Base-by-base conservation (phyloP, 2,329 filamentous ascomycete species). In the Endothia cerciana region DNA sequence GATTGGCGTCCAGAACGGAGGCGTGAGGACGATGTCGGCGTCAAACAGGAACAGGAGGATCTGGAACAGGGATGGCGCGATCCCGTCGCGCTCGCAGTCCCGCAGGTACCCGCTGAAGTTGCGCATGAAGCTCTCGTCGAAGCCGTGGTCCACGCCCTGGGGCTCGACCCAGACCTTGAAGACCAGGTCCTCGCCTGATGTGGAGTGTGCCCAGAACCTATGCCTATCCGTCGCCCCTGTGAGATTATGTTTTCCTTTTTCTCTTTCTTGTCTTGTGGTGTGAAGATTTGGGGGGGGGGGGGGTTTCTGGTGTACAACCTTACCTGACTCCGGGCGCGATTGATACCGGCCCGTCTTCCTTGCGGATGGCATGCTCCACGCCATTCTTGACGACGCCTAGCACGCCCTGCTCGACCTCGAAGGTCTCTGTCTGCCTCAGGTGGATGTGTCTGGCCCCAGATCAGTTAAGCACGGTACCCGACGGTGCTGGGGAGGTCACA, bases 71-170 rank as follows among this genome's bases (percentile, higher is more conserved):
- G 66, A 65, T 3, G 63, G 66, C 15, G 53, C 45, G 19, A 65
- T 19, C 17, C 25, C 40, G 25, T 49, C 8, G 11, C 22, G 49
- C 15, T 62, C 63, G 43, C 66, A 68, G 45, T 65, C 66, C n/a
- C 25, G 4, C 1, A 62, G 38, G 28, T 65, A 68, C 1, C 63
- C 56, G 28, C 19, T 49, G 41, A 63, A 43, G 47, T 68, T 65
- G 55, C 66, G 59, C 59, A 65, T 45, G n/a, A 65, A 65, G 22
- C 47, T 56, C 60, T 68, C 63, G 41, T 68, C 66, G 60, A 68
- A 63, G 30, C 63, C 60, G 41, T 65, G 47, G 51, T 68, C 63
- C 28, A 68, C 25, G 30, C 55, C 66, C 30, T 68, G 63, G 4
- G 66, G 63, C 25, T 67, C 65, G 3, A 60, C 60, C 59, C 58